Percentiles rank a stretch among this genome's conserved stretches.
These are phyloP conservation scores for Starmera dryadoides DNA, from an alignment of 805 yeast genomes.

Conservation along the genomic window DNA sequence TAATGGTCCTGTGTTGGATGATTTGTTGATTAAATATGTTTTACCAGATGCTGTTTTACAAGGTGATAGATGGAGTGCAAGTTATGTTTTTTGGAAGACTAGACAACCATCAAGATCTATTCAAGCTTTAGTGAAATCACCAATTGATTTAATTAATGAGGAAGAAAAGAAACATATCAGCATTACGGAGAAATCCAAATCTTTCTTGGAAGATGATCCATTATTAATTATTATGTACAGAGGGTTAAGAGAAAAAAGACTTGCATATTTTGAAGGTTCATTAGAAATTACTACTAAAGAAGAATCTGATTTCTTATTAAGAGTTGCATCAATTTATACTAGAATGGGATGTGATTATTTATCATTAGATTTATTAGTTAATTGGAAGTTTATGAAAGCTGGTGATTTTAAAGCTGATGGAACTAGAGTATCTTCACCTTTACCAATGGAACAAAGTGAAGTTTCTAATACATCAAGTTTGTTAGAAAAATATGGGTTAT, in stretches of 20 bases:
- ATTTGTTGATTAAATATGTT: slow-evolving; percentile 40
- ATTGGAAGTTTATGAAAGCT: slow-evolving; percentile 56
- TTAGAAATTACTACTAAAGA: slow-evolving; percentile 28
- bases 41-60: slow-evolving; percentile 48
- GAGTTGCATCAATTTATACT: slow-evolving; percentile 59
- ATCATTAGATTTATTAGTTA: slow-evolving; percentile 50
- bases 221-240: slow-evolving; percentile 62
- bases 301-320: slow-evolving; percentile 58
- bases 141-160: slow-evolving; percentile 30
- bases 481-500: slow-evolving; percentile 18
- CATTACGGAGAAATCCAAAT: slow-evolving; percentile 23
- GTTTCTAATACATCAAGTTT: background rate
- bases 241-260: slow-evolving; percentile 46
- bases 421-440: background rate
- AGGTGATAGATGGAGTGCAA: slow-evolving; percentile 77
- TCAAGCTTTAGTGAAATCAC: slow-evolving; percentile 56
- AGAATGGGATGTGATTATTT: slow-evolving; percentile 91
- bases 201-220: slow-evolving; percentile 72
- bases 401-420: slow-evolving; percentile 5
- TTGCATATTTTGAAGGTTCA: slow-evolving; percentile 44
- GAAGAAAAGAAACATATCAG: slow-evolving; percentile 18
- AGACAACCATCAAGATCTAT: slow-evolving; percentile 44
- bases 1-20: slow-evolving; percentile 43
- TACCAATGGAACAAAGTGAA: background rate
- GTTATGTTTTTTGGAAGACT: slow-evolving; percentile 74